Percentiles rank a stretch among this genome's conserved stretches.
Conservation (phyloP, 2,329 filamentous ascomycete species). For the Orbilia blumenaviensis region DNA sequence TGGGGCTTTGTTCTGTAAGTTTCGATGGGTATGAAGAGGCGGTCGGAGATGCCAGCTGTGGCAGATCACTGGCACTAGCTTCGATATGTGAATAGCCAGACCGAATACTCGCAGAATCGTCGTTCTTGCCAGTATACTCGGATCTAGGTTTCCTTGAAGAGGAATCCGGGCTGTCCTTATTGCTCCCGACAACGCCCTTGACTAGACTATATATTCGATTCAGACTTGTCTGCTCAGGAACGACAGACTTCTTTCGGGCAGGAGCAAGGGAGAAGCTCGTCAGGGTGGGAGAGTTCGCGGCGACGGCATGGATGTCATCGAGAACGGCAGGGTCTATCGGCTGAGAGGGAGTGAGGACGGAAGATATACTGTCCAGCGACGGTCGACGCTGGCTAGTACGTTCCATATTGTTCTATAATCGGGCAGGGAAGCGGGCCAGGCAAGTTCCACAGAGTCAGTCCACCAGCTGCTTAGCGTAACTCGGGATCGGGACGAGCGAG, state of each 20-base stretch:
- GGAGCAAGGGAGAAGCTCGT: constrained; percentile 45
- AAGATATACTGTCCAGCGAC: constrained; percentile 49
- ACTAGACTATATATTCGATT: constrained; percentile 52
- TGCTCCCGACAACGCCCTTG: constrained; percentile 41
- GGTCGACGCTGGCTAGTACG: constrained; percentile 36
- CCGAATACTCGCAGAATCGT: constrained; percentile 46
- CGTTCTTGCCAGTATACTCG: constrained; percentile 33
- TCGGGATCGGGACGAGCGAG: not conserved
- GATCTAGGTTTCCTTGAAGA: constrained; percentile 23
- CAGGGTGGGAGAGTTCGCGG: constrained; percentile 39
- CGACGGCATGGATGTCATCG: constrained; percentile 47
- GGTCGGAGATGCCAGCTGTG: constrained; percentile 30
- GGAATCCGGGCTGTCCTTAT: constrained; percentile 35
- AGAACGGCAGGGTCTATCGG: constrained; percentile 49
- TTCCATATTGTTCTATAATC: constrained; percentile 25
- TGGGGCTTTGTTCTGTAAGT: constrained; percentile 16
- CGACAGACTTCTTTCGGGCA: constrained; percentile 26
- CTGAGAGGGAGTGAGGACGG: constrained; percentile 28
- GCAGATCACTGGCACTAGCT: constrained; percentile 26
- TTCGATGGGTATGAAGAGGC: constrained; percentile 14
- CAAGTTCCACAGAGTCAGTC: constrained; percentile 2
- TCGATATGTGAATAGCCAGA: constrained; percentile 52
- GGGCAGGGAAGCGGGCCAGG: not conserved
- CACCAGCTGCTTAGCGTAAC: not conserved
- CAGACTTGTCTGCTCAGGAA: constrained; percentile 46